Percentiles rank a stretch among this genome's conserved stretches.
phyloP scores from a whole-genome alignment of 108 stramenopile genomes.

The Nannochloropsis salina region DNA sequence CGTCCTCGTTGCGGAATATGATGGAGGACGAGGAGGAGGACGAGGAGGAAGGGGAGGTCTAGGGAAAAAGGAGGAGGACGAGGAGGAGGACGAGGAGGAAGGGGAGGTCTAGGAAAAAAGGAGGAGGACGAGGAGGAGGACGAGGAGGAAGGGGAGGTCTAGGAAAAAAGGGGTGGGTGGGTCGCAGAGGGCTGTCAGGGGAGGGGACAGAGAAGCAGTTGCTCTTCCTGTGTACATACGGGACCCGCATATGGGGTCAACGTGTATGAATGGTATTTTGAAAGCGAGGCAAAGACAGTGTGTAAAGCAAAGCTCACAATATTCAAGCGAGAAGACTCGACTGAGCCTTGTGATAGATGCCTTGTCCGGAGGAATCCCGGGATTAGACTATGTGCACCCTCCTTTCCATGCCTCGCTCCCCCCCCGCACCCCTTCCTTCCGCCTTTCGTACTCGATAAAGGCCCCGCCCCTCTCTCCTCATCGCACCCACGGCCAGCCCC shows the following conservation, averaged over 20 bases:
- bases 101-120: not conserved
- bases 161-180: not conserved
- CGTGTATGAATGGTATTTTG: too few relatives aligned
- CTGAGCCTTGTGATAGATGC: too few relatives aligned
- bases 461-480: not conserved
- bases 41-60: not conserved
- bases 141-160: not conserved
- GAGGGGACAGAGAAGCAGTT: not conserved
- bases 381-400: too few relatives aligned
- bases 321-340: too few relatives aligned
- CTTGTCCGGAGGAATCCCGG: too few relatives aligned
- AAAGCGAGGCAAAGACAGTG: too few relatives aligned
- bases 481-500: not conserved
- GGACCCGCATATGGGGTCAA: too few relatives aligned
- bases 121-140: not conserved
- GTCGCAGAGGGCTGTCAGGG: too few relatives aligned
- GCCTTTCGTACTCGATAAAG: not conserved
- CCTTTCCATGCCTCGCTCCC: too few relatives aligned
- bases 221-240: not conserved
- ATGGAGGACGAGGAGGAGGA: constrained; percentile 11
- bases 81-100: not conserved
- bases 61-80: not conserved
- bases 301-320: too few relatives aligned
- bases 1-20: not conserved
- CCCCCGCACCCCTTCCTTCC: too few relatives aligned